Base-by-base conservation (phyloP, 1,139 yeast genomes). In the Sugiyamaella novakii region DNA sequence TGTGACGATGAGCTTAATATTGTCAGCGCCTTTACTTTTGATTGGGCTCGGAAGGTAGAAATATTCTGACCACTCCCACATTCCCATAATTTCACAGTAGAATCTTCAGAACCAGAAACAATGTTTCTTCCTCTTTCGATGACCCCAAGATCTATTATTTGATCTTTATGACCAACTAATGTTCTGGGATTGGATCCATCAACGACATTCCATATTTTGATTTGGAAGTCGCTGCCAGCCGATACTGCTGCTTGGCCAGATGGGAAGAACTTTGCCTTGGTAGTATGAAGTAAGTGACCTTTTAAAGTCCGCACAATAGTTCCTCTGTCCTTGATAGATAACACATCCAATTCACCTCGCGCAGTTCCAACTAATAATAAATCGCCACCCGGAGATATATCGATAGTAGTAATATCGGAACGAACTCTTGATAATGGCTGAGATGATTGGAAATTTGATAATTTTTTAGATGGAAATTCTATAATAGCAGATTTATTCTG, bases 61-160 rank as follows among this genome's bases (percentile, higher is more conserved):
- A 83, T 61, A 2, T 66, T 61, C 15, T 62, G 49, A 0, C 82
- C 87, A 1, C 76, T 62, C 0, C 86, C 83, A 59, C 86, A 78
- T 58, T 86, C 92, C 89, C 88, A 85, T 34, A 86, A 59, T 39
- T 68, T 70, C 1, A 82, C 70, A 0, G 76, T 62, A 0, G 86
- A 85, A 59, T 81, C 85, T 4, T 21, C 24, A 1, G 58, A 43
- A 5, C 61, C 59, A 27, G 69, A 75, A 22, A 83, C 54, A 53
- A 86, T 70, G 58, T 85, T 84, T 29, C 92, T 67, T 1, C 94
- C 94, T 15, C 78, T 65, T 0, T 81, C 88, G 24, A 85, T 66
- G 31, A 66, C 43, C 2, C 65, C 72, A 1, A 78, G 53, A 51
- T 72, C 81, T 1, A 78, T 74, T 14, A 84, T 69, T 2, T 73